A percentile compares a stretch with the other conserved stretches of the same genome.
These are phyloP conservation scores for Massarina eburnea DNA, from an alignment of 2,329 filamentous ascomycete species.

Conservation along the genomic window DNA sequence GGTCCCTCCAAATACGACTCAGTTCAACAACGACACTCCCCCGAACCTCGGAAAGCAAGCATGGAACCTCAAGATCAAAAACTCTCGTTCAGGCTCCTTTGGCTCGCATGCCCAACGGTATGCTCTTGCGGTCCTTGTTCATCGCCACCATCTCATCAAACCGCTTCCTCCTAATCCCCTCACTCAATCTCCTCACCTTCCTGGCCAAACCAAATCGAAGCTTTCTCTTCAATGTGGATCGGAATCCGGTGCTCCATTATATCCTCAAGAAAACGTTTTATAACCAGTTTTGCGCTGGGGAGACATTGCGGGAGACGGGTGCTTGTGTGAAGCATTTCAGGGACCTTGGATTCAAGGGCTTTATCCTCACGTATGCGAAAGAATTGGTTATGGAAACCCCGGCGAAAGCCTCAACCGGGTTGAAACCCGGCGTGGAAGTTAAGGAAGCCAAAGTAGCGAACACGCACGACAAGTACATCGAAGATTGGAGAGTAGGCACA, in stretches of 20 bases:
- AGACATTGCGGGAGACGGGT: conserved; percentile 68
- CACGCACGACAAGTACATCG: conserved; percentile 36
- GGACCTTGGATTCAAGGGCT: conserved; percentile 75
- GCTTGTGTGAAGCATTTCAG: conserved; percentile 63
- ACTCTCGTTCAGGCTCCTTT: conserved; percentile 16
- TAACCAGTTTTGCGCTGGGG: conserved; percentile 86
- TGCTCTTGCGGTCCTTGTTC: conserved; percentile 33
- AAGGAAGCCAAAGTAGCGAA: conserved; percentile 3
- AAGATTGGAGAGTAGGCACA: conserved; percentile 33
- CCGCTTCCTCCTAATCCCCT: conserved; percentile 43
- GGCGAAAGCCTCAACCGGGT: conserved; percentile 19
- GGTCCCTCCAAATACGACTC: conserved; percentile 9
- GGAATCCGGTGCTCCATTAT: conserved; percentile 70
- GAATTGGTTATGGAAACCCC: conserved; percentile 57
- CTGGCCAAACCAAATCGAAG: conserved; percentile 41
- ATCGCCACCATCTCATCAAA: conserved; percentile 53
- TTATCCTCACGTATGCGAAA: conserved; percentile 81
- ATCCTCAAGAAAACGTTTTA: conserved; percentile 82
- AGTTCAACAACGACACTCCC: conserved; percentile 17
- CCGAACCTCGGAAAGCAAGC: conserved; percentile 1
- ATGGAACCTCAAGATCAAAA: conserved; percentile 8
- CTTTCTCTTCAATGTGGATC: conserved; percentile 62
- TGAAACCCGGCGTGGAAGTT: conserved; percentile 16
- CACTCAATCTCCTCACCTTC: conserved; percentile 43
- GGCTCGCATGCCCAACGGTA: conserved; percentile 28